phyloP scores from a whole-genome alignment of 1,284 basidiomycete genomes.

The Ustilago trichophora region DNA sequence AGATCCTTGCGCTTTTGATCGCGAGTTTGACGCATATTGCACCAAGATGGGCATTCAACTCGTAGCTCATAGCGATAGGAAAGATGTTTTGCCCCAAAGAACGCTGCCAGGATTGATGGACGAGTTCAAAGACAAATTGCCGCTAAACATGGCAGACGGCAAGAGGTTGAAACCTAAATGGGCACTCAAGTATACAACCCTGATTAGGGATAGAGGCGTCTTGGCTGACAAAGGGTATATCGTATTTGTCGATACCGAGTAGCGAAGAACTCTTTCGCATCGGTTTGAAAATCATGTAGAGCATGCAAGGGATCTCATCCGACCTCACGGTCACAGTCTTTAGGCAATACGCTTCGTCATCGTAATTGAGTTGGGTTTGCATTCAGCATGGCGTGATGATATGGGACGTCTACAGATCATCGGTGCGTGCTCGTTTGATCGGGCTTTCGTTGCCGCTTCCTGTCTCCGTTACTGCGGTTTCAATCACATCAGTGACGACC shows the following conservation, averaged over 20 bases:
- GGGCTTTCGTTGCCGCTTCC: conserved; percentile 27
- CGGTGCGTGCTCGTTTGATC: conserved; percentile 40
- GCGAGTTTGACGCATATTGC: conserved; percentile 46
- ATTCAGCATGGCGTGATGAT: no score
- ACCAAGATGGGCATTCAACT: conserved; percentile 44
- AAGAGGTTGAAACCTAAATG: conserved; percentile 39
- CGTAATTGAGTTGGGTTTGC: no score
- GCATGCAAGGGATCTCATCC: no score
- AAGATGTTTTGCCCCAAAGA: conserved; percentile 45
- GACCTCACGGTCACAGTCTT: no score
- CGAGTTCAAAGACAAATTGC: conserved; percentile 49
- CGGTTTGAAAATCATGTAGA: background rate
- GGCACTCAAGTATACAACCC: conserved; percentile 56
- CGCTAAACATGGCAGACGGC: conserved; percentile 12
- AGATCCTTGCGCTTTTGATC: conserved; percentile 47
- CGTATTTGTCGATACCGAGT: conserved; percentile 21
- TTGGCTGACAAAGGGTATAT: conserved; percentile 56
- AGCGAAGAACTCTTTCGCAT: background rate
- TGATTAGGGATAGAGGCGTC: conserved; percentile 57
- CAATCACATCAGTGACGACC: background rate
- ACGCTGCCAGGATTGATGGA: conserved; percentile 49
- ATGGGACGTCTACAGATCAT: conserved; percentile 11
- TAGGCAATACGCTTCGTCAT: no score
- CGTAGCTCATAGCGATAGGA: conserved; percentile 47
- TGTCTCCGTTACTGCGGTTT: background rate